Percentiles rank a stretch among this genome's conserved stretches.
Evolutionary conservation across 306 rosid genomes (phyloP).

Genomic region (Prinsepia uniflora): DNA sequence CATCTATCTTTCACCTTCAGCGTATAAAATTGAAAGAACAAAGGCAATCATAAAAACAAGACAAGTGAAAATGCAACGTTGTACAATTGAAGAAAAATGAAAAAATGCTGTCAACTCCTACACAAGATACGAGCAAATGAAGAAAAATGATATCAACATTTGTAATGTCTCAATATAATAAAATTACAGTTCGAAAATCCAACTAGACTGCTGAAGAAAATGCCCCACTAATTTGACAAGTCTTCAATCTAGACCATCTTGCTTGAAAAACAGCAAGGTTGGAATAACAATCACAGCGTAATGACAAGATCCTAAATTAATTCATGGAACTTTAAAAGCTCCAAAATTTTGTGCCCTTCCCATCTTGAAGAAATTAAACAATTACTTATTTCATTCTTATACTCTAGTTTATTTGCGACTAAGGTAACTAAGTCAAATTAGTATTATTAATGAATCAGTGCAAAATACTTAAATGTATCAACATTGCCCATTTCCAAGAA

Average conservation of each 20-base stretch:
- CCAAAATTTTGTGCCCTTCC: background rate
- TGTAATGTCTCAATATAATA: background rate
- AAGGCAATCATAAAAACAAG: background rate
- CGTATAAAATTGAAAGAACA: background rate
- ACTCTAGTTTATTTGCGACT: no score
- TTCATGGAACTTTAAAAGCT: background rate
- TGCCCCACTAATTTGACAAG: background rate
- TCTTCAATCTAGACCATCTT: background rate
- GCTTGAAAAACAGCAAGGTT: background rate
- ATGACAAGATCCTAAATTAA: background rate
- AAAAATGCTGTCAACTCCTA: background rate
- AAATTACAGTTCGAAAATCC: background rate
- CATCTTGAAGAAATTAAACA: background rate
- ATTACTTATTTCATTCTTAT: no score
- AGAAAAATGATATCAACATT: background rate
- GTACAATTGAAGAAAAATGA: background rate
- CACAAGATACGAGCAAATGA: background rate
- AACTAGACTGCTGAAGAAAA: background rate
- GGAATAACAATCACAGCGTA: background rate
- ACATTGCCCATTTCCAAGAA: no score
- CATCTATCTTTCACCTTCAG: conserved; percentile 97
- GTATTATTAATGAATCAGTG: no score
- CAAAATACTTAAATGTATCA: no score
- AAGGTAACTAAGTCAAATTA: no score
- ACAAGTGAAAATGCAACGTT: background rate